Conservation (phyloP, 805 yeast species). For the Pichia nakasei region DNA sequence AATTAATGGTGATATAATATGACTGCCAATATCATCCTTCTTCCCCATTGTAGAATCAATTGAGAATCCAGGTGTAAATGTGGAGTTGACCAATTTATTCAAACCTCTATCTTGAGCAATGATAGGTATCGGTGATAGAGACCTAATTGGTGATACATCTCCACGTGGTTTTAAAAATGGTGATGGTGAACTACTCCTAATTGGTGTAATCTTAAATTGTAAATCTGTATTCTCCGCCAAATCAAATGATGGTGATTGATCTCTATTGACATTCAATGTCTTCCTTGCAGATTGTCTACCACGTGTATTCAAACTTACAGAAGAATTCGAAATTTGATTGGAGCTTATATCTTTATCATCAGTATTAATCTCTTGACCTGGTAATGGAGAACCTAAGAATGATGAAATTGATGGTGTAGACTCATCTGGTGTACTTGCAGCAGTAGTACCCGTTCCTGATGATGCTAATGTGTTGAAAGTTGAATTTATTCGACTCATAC, state of each 20-base stretch:
- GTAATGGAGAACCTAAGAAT: constrained; percentile 1
- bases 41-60: background rate
- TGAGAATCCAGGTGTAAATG: constrained; percentile 17
- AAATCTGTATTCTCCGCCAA: constrained; percentile 20
- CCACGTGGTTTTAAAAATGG: constrained; percentile 8
- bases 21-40: background rate
- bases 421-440: background rate
- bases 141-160: constrained; percentile 8
- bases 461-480: background rate
- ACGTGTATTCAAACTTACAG: background rate
- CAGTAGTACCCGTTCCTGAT: background rate
- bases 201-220: constrained; percentile 22
- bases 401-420: constrained; percentile 6
- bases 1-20: background rate
- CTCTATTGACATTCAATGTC: background rate
- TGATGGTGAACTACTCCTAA: constrained; percentile 22
- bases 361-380: background rate
- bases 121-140: constrained; percentile 10
- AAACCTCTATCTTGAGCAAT: constrained; percentile 3
- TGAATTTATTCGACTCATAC: background rate
- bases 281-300: background rate
- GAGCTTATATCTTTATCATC: no score
- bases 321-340: no score
- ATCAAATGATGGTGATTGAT: constrained; percentile 2
- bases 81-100: constrained; percentile 15